These are phyloP conservation scores for Leccinum subgranulosum DNA, from an alignment of 768 basidiomycete species.

Conservation along the genomic window DNA sequence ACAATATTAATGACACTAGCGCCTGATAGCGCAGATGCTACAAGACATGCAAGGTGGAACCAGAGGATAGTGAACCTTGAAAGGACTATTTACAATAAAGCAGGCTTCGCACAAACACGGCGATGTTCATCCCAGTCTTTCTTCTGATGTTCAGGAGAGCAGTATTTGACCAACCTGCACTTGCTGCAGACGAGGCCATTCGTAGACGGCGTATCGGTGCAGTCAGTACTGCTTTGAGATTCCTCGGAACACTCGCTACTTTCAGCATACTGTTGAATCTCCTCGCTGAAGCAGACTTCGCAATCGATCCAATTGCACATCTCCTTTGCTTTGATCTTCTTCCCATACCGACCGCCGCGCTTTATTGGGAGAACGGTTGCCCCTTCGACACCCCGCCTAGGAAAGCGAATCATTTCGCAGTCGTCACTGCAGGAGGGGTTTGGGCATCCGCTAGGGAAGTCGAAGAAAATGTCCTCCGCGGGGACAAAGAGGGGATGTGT, in stretches of 20 bases:
- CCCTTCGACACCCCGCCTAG: conserved; percentile 56
- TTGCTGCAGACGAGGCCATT: conserved; percentile 68
- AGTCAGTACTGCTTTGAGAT: conserved; percentile 43
- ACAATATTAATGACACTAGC: not conserved
- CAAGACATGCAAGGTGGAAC: not conserved
- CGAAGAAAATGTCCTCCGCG: conserved; percentile 67
- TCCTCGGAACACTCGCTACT: conserved; percentile 46
- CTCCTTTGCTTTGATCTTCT: conserved; percentile 49
- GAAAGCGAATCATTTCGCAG: conserved; percentile 81
- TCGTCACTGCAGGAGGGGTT: conserved; percentile 79
- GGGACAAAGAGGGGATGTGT: conserved; percentile 70
- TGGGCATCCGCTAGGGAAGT: conserved; percentile 77
- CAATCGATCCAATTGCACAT: conserved; percentile 89
- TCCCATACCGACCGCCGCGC: conserved; percentile 49
- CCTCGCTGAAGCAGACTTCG: conserved; percentile 55
- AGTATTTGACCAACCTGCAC: conserved; percentile 77
- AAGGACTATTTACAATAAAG: conserved; percentile 10
- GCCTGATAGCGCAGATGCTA: not conserved
- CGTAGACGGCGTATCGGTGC: conserved; percentile 27
- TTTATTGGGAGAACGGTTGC: conserved; percentile 64
- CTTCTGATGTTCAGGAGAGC: conserved; percentile 69
- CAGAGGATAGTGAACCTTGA: not conserved
- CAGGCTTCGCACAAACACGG: conserved; percentile 55
- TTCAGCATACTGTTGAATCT: conserved; percentile 29
- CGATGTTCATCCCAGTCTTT: conserved; percentile 79